A percentile compares a stretch with the other conserved stretches of the same genome.
Evolutionary conservation across 1,284 basidiomycete genomes (phyloP).

Genomic region (Microbotryum silenes-acaulis): DNA sequence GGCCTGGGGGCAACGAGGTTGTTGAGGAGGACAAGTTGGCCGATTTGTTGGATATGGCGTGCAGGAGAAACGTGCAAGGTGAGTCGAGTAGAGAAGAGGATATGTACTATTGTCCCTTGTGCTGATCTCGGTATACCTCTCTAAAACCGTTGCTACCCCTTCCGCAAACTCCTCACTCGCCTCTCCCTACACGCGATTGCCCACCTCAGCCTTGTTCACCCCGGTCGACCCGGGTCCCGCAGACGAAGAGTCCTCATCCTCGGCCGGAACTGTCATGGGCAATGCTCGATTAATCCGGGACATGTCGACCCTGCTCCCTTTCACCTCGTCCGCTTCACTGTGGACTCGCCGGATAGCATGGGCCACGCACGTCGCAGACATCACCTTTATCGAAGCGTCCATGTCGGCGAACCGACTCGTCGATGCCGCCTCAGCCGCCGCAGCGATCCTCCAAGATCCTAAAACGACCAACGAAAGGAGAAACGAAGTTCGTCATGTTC

Average conservation of each 20-base stretch:
- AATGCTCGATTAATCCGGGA: slow-evolving; percentile 26
- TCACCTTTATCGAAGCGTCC: slow-evolving; percentile 24
- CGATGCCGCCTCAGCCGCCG: slow-evolving; percentile 17
- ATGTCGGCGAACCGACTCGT: slow-evolving; percentile 26
- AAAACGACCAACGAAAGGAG: slow-evolving; percentile 2
- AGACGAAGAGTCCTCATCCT: slow-evolving; percentile 1
- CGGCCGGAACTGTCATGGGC: slow-evolving; percentile 26
- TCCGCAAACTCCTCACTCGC: background rate
- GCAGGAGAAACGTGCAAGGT: slow-evolving; percentile 30
- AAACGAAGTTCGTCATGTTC: slow-evolving; percentile 16
- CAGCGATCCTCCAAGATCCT: slow-evolving; percentile 12
- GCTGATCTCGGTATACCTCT: background rate
- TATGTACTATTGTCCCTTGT: too few relatives aligned
- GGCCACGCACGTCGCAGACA: slow-evolving; percentile 30
- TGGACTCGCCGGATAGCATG: slow-evolving; percentile 24
- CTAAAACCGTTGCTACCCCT: background rate
- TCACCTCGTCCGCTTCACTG: slow-evolving; percentile 6
- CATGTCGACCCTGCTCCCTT: slow-evolving; percentile 24
- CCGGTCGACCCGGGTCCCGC: slow-evolving; percentile 23
- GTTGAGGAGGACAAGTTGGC: slow-evolving; percentile 20
- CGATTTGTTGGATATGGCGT: slow-evolving; percentile 26
- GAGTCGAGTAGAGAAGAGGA: background rate
- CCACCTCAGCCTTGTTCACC: slow-evolving; percentile 28
- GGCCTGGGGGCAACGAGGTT: slow-evolving; percentile 2
- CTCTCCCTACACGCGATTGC: background rate